Evolutionary conservation across 2,329 filamentous ascomycete species (phyloP), one percentile per base, ranked within the genome.

Genomic region (Venturia effusa): DNA sequence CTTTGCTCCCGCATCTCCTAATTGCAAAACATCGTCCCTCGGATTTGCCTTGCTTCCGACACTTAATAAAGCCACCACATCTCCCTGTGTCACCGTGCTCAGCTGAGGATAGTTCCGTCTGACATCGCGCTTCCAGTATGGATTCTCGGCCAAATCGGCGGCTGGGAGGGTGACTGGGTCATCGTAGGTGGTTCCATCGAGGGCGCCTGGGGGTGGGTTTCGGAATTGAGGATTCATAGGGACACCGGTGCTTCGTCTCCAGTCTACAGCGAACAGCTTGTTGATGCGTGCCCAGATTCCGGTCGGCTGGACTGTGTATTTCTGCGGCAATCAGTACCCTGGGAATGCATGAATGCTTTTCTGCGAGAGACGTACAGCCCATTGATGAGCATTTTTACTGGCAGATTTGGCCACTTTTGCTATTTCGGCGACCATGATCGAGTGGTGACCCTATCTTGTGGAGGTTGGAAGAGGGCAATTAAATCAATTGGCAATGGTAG

Each of bases 211-310:
- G 61, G 92, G 78, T 66, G 94, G 94, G 78, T 90, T 88, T 70
- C 94, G 92, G 84, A 84, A 97, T 80, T 92, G 88, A 48, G 92
- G 87, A 83, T 97, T 97, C 71, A 99, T 80, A 59, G 94, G 94
- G 24, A 99, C 81, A 76, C 94, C 94, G 71, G 88, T 92, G 69
- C 92, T 97, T 68, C 94, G 92, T 72, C 90, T 86, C 41, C 92
- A 84, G 75, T 96, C 93, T 72, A 99, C 80, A 69, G 91, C 85
- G 69, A 97, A 77, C 70, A 88, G 74, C 69, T 86, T 85, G 75
- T 92, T 92, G 75, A 99, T 79, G 64, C 80, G 80, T 73, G 93
- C 92, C 89, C 91, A 97, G 76, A 97, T 80, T 48, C 94, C 94
- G 45, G 83, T 85, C 61, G 93, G 94, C 74, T 96, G 90, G 68